A percentile compares a stretch with the other conserved stretches of the same genome.
Conservation (phyloP, 352 stramenopile species). For the Globisporangium heterothallicum region DNA sequence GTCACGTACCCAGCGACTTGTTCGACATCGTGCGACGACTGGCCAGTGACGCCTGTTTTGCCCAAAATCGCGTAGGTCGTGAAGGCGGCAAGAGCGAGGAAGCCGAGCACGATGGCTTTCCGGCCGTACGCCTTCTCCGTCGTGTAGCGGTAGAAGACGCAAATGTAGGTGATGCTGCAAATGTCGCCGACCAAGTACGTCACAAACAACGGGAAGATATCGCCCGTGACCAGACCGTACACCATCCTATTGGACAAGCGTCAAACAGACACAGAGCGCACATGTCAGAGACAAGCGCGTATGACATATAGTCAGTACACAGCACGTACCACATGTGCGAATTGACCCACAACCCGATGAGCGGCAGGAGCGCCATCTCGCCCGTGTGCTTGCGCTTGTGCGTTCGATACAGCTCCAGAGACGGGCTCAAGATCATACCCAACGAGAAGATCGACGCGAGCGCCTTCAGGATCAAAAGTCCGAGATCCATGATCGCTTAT, state of each 20-base stretch:
- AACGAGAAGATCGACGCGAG: constrained; percentile 21
- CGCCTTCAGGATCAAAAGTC: constrained; percentile 9
- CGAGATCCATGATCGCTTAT: neutral
- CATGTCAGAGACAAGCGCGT: neutral
- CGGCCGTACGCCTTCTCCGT: constrained; percentile 6
- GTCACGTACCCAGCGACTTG: constrained; percentile 4
- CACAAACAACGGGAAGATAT: constrained; percentile 28
- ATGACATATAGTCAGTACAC: neutral
- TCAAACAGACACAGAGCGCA: neutral
- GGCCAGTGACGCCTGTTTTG: constrained; percentile 4
- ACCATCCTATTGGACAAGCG: constrained; percentile 6
- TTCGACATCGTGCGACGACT: constrained; percentile 2
- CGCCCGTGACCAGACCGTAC: constrained; percentile 7
- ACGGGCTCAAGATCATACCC: constrained; percentile 24
- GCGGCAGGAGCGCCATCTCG: constrained; percentile 13
- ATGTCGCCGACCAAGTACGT: constrained; percentile 26
- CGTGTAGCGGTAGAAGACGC: constrained; percentile 17
- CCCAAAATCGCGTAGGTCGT: constrained; percentile 9
- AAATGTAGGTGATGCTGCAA: constrained; percentile 19
- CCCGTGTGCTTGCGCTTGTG: constrained; percentile 7
- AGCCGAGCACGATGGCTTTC: neutral
- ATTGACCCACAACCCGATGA: constrained; percentile 5
- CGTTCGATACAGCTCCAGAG: constrained; percentile 8
- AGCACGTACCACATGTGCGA: constrained; percentile 18
- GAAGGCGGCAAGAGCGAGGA: neutral